Evolutionary conservation across 2,329 filamentous ascomycete species (phyloP), one percentile per base, ranked within the genome.

Genomic region (Pezicula rhizophila): DNA sequence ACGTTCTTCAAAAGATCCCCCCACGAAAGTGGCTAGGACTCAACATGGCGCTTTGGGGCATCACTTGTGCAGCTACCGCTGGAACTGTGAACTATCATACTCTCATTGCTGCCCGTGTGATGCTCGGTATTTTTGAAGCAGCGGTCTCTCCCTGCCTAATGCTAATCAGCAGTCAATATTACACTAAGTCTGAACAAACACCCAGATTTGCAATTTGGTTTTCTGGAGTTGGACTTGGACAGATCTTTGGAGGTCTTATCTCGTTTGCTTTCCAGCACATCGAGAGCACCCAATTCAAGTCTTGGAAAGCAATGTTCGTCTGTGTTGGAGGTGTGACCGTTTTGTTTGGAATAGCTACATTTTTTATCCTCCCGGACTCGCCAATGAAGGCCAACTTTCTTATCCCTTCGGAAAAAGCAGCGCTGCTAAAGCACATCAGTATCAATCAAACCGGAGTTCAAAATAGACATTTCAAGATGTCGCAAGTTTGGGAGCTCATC

Each of bases 181-280:
- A 80, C 57, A 75, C 71, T 25, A 74, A 75, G 49, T 68, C 68
- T 2, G 80, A 84, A 61, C 76, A 78, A 58, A 75, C 78, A 3
- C 75, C 77, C 7, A 72, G 80, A 8, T 80, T 81, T 60, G 76
- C 73, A 15, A 71, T 82, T 58, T 83, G 79, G 80, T 83, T 81
- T 59, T 70, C 73, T 31, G 79, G 79, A 8, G 68, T 83, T 11
- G 80, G 1, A 60, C 60, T 47, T 3, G 78, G 78, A 5, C 79
- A 83, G 64, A 78, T 74, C 20, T 39, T 72, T 23, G 71, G 71
- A 3, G 72, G 70, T 2, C 49, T 70, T 23, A 62, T 76, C 18
- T 74, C 71, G 5, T 82, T 73, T 53, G 78, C 66, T 38, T 81
- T 80, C 61, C 78, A 81, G 59, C 64, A 71, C 57, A 69, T 78